Conservation (phyloP, 1,284 basidiomycete species). For the Trichosporon ovoides region DNA sequence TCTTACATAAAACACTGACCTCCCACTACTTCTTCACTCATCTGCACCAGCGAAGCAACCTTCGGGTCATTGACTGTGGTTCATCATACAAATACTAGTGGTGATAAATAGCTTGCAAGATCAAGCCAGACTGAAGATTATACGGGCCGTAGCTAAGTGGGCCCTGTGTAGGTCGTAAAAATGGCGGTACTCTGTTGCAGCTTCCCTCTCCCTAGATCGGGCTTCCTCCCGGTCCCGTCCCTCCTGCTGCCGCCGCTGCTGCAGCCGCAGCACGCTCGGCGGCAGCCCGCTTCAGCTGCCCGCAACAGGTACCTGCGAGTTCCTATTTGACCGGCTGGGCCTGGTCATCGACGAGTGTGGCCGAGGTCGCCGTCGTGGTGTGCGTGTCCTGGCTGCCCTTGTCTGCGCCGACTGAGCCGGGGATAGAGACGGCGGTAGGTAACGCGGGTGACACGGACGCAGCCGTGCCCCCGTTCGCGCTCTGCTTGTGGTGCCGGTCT, state of each 20-base stretch:
- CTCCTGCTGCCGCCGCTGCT: not conserved
- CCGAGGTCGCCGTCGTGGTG: not conserved
- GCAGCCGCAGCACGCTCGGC: not conserved
- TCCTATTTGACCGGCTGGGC: not conserved
- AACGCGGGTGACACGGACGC: not conserved
- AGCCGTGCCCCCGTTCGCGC: too few species aligned
- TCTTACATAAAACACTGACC: too few species aligned
- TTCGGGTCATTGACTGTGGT: not conserved
- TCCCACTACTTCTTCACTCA: too few species aligned
- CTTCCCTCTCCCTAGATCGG: not conserved
- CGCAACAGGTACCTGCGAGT: constrained; percentile 5
- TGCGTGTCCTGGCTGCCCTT: not conserved
- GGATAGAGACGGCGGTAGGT: not conserved
- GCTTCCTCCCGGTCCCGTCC: not conserved
- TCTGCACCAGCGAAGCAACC: too few species aligned
- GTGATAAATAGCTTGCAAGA: not conserved
- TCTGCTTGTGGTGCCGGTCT: not conserved
- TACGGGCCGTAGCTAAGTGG: too few species aligned
- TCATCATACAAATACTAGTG: constrained; percentile 5
- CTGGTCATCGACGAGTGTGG: not conserved
- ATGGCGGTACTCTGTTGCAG: not conserved
- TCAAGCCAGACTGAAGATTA: too few species aligned
- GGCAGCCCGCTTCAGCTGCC: constrained; percentile 1
- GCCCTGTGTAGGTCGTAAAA: not conserved
- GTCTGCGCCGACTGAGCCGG: not conserved